phyloP scores from a whole-genome alignment of 805 yeast species.

The Lipomyces starkeyi region DNA sequence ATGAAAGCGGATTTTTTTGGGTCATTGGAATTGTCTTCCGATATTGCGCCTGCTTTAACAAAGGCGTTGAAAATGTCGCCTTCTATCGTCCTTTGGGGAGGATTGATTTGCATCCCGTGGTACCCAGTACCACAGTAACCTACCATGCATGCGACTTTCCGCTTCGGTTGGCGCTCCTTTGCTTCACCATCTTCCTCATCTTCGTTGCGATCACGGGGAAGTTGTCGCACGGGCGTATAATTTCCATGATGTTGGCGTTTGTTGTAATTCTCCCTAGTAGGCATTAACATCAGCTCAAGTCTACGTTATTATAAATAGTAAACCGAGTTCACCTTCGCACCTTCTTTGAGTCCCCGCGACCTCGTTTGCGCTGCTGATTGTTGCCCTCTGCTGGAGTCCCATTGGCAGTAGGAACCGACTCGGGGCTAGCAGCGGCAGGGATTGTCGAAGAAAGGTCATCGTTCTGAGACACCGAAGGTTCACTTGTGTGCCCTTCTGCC shows the following conservation, averaged over 20 bases:
- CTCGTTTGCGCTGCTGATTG: constrained; percentile 5
- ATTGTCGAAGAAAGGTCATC: background rate
- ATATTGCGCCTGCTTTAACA: constrained; percentile 84
- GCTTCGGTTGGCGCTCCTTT: constrained; percentile 58
- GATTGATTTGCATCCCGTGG: constrained; percentile 91
- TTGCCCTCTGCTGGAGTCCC: background rate
- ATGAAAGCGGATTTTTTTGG: constrained; percentile 83
- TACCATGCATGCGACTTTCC: constrained; percentile 85
- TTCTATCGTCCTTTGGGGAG: constrained; percentile 87
- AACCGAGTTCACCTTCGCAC: constrained; percentile 31
- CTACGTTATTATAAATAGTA: background rate
- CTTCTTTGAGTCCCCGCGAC: constrained; percentile 17
- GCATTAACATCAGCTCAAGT: background rate
- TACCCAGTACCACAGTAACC: constrained; percentile 98
- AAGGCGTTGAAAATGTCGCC: constrained; percentile 86
- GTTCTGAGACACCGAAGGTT: background rate
- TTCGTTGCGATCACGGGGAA: constrained; percentile 4
- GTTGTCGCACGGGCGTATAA: background rate
- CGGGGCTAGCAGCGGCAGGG: background rate
- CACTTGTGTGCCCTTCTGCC: background rate
- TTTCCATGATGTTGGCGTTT: constrained; percentile 8
- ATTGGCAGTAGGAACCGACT: background rate
- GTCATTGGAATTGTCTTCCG: constrained; percentile 84
- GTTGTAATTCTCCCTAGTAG: background rate
- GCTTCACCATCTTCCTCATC: constrained; percentile 18